Evolutionary conservation across 306 rosid species (phyloP), one percentile per base, ranked within the genome.

Genomic region (Prunus padus): DNA sequence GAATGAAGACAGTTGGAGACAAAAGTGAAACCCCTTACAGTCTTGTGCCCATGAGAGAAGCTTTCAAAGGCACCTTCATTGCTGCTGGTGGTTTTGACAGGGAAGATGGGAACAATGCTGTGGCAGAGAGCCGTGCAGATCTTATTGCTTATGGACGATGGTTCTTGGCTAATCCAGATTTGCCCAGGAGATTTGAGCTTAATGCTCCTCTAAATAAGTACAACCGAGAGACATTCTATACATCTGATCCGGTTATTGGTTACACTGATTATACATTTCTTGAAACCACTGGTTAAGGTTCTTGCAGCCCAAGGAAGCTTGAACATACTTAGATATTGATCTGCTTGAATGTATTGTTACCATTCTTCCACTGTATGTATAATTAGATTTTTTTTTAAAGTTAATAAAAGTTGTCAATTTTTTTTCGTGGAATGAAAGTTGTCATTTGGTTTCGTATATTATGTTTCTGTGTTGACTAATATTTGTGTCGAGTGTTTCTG

Each of bases 101-200:
- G 78, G 82, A 33, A 45, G 92, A 80, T 11, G 92, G 90, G 20
- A 88, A 90, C 78, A 65, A 49, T 2, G 90, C 76, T 1, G 18
- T 90, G 4, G 82, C 46, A 0, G 52, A 40, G 2, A 76, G 40
- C 1, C 76, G 12, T 14, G 84, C 89, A 0, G 90, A 90, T 81
- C 79, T 86, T 70, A 82, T 88, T 23, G 96, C 88, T 19, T 88
- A 68, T 56, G 92, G 96, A 8, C 83, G 92, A 4, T 19, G 52
- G 23, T 88, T 88, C 71, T 70, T 88, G 80, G 90, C 92, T 1
- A 90, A 87, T 79, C 90, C 92, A 0, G 90, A 90, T 77, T 26
- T 90, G 31, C 88, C 96, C 0, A 79, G 1, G 44, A 88, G 90
- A 61, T 87, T 90, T 26, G 76, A 82, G 57, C 65, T 84, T 12